Evolutionary conservation across 306 rosid genomes (phyloP).

Genomic region (Carpinus fangiana): DNA sequence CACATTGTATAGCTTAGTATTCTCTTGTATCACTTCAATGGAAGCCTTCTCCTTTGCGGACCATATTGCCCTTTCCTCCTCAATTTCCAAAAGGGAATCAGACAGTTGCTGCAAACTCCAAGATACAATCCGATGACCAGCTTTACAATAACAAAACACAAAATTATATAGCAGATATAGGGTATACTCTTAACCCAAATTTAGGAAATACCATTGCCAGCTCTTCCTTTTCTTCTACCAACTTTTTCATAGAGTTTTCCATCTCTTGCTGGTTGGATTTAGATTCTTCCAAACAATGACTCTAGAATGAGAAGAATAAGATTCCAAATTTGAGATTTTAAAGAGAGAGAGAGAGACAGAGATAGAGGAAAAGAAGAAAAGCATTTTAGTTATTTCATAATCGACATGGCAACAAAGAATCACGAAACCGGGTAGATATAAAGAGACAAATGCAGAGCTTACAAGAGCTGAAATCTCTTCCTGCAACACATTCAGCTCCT

Average conservation of each 20-base stretch:
- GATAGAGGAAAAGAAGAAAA: conserved; percentile 4
- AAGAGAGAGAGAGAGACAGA: not conserved
- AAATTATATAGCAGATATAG: not conserved
- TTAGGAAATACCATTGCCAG: conserved; percentile 63
- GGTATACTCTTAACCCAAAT: conserved; percentile 5
- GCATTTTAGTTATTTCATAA: conserved; percentile 2
- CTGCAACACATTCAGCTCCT: conserved; percentile 47
- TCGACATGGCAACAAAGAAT: conserved; percentile 8
- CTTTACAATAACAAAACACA: conserved; percentile 18
- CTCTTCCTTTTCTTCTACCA: conserved; percentile 82
- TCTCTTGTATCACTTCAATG: conserved; percentile 66
- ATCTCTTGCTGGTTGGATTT: conserved; percentile 49
- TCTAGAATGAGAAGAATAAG: conserved; percentile 47
- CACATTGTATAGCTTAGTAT: conserved; percentile 43
- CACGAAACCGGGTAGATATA: conserved; percentile 6
- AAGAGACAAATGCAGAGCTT: conserved; percentile 42
- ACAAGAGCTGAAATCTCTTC: conserved; percentile 73
- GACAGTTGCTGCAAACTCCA: conserved; percentile 71
- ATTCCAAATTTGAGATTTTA: conserved; percentile 27
- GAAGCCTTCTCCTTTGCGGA: conserved; percentile 74
- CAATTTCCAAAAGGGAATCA: conserved; percentile 84
- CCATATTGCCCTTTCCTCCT: conserved; percentile 93
- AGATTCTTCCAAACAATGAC: conserved; percentile 63
- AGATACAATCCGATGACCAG: conserved; percentile 26
- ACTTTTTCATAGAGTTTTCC: conserved; percentile 51